Base-by-base conservation (phyloP, 805 yeast genomes). In the Starmerella gropengiesseri region DNA sequence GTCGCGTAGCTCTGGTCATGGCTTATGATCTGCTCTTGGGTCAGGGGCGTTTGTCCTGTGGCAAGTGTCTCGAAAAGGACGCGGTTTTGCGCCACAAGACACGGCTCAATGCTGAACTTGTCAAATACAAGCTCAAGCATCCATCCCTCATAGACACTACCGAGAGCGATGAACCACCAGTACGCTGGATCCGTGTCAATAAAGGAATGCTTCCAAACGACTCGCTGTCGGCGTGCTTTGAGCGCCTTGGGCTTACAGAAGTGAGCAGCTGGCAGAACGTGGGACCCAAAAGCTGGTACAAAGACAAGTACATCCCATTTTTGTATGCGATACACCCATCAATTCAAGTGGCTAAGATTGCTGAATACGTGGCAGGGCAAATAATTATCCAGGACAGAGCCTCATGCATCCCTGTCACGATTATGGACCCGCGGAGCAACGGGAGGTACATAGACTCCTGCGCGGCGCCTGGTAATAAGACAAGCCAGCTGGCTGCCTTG, bases 391-490 rank as follows among this genome's bases (percentile, higher is more conserved):
- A 91, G 62, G 98, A 91, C 58, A 68, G 98, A 40, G 95, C 97
- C 0, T 86, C 96, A 1, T 91, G 98, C 60, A 86, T 91, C 57
- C 99, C 99, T 0, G 95, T 93, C 0, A 76, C 75, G 47, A 86
- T 91, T 21, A 62, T 91, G 37, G 68, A 74, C 48, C 83, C 89
- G 0, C 43, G 58, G 1, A 67, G 73, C 4, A 14, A 11, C 4
- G 47, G 44, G 13, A 17, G 5, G 13, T 75, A 86, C 9, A 81
- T 91, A 34, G 99, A 91, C 63, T 81, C 95, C 1, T 87, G 96
- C 64, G 87, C 97, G 2, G 98, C 99, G 0, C 99, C 99, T 4
- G 99, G 99, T 5, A 91, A 91, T 61, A 93, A 91, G 60, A 91
- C 99, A 0, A 84, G 96, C 0, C 97, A 89, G 62, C 64, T 80